A percentile compares a stretch with the other conserved stretches of the same genome.
phyloP scores from a whole-genome alignment of 75 land plant genomes.

The Selaginella tamariscina region DNA sequence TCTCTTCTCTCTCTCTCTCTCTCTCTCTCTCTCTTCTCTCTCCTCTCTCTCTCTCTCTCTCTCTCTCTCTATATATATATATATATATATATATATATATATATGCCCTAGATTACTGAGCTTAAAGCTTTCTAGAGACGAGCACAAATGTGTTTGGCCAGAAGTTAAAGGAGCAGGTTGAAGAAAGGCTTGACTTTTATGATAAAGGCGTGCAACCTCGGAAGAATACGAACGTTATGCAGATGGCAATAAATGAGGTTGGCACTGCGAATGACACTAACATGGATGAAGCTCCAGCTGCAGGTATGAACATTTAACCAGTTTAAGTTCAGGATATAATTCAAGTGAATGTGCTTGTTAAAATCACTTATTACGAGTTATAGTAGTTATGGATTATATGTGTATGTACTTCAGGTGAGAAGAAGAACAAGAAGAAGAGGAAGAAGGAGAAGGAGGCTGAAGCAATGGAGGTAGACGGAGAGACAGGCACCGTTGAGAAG shows the following conservation, averaged over 20 bases:
- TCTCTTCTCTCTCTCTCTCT: too few species aligned
- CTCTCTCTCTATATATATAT: too few species aligned
- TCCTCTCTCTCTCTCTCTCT: background rate
- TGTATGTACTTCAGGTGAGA: constrained; percentile 11
- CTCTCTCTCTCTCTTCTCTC: too few species aligned
- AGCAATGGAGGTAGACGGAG: background rate
- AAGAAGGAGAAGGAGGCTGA: constrained; percentile 10
- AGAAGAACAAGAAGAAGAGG: constrained; percentile 25
- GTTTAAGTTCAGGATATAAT: constrained; percentile 29
- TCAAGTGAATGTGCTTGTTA: background rate
- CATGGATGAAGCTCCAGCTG: constrained; percentile 16
- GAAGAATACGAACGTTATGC: constrained; percentile 94
- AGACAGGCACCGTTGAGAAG: constrained; percentile 15
- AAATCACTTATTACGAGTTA: background rate
- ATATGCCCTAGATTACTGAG: constrained; percentile 8
- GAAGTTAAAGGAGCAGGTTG: constrained; percentile 87
- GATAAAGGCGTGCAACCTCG: constrained; percentile 95
- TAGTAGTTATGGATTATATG: background rate
- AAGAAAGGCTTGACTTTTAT: constrained; percentile 92
- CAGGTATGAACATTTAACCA: constrained; percentile 1
- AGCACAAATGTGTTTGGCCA: constrained; percentile 72
- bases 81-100: too few species aligned
- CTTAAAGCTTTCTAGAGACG: constrained; percentile 28
- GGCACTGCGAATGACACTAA: constrained; percentile 13
- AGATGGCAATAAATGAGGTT: constrained; percentile 53